Conservation (phyloP, 1,284 basidiomycete genomes). For the Fomitopsis schrenkii region DNA sequence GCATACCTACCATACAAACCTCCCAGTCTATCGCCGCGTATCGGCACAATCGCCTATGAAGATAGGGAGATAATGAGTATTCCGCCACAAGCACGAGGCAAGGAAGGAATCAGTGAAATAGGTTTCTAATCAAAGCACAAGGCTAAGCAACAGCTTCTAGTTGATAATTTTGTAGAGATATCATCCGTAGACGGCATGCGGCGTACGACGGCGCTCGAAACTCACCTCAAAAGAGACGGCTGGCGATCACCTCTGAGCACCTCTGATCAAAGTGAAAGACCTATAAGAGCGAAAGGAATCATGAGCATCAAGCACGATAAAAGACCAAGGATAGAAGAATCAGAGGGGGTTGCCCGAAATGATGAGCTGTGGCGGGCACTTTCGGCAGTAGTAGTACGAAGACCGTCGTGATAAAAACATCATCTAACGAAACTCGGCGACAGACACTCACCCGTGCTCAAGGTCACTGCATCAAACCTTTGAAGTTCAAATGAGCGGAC, state of each 20-base stretch:
- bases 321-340: conserved; percentile 26
- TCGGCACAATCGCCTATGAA: no score
- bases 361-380: conserved; percentile 85
- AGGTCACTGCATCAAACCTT: conserved; percentile 1
- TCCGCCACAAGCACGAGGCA: not conserved
- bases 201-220: no score
- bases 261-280: no score
- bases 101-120: not conserved
- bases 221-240: no score
- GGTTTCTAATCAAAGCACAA: conserved; percentile 54
- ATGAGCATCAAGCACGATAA: conserved; percentile 4
- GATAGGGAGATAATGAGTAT: not conserved
- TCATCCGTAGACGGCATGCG: conserved; percentile 33
- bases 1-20: not conserved
- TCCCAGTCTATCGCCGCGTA: no score
- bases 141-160: conserved; percentile 83
- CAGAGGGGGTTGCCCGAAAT: conserved; percentile 74
- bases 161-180: conserved; percentile 52
- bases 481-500: not conserved
- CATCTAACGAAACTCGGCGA: conserved; percentile 26
- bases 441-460: not conserved
- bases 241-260: no score
- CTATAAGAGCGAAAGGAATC: not conserved
- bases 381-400: conserved; percentile 80
- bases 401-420: conserved; percentile 81